Percentiles rank a stretch among this genome's conserved stretches.
Conservation (phyloP, 1,139 yeast species). For the Geotrichum reessii region DNA sequence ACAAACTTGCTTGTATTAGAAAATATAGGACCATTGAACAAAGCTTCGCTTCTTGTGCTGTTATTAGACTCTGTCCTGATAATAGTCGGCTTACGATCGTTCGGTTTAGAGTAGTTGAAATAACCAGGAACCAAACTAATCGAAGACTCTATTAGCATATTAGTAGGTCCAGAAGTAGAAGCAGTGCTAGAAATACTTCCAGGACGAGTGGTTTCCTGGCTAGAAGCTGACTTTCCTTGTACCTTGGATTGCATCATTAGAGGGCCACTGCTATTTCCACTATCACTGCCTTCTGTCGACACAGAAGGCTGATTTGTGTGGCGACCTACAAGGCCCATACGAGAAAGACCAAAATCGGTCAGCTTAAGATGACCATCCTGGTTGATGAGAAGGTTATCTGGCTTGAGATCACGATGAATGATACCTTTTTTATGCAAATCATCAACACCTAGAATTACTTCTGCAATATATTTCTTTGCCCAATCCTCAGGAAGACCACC, state of each 20-base stretch:
- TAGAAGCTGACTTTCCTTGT: conserved; percentile 7
- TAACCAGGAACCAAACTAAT: conserved; percentile 33
- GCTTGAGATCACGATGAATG: conserved; percentile 91
- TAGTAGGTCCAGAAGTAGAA: conserved; percentile 8
- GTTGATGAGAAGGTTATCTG: conserved; percentile 87
- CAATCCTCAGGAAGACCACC: conserved; percentile 78
- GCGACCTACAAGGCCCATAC: conserved; percentile 84
- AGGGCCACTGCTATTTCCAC: conserved; percentile 2
- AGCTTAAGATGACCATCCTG: conserved; percentile 80
- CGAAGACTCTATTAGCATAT: conserved; percentile 25
- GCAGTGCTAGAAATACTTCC: conserved; percentile 13
- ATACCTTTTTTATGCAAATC: conserved; percentile 85
- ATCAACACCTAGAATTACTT: conserved; percentile 82
- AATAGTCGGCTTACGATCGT: conserved; percentile 2
- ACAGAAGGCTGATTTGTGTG: conserved; percentile 47
- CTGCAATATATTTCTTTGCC: conserved; percentile 84
- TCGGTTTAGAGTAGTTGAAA: conserved; percentile 22
- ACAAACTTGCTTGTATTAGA: conserved; percentile 4
- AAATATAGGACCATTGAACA: conserved; percentile 17
- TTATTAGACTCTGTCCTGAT: conserved; percentile 16
- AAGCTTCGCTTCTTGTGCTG: conserved; percentile 18
- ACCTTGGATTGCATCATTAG: conserved; percentile 4
- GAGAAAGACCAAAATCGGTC: conserved; percentile 90
- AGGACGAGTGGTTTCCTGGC: conserved; percentile 11
- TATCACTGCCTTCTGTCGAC: conserved; percentile 32